Conservation (phyloP, 2,329 filamentous ascomycete species). For the Pseudopyricularia javanii region DNA sequence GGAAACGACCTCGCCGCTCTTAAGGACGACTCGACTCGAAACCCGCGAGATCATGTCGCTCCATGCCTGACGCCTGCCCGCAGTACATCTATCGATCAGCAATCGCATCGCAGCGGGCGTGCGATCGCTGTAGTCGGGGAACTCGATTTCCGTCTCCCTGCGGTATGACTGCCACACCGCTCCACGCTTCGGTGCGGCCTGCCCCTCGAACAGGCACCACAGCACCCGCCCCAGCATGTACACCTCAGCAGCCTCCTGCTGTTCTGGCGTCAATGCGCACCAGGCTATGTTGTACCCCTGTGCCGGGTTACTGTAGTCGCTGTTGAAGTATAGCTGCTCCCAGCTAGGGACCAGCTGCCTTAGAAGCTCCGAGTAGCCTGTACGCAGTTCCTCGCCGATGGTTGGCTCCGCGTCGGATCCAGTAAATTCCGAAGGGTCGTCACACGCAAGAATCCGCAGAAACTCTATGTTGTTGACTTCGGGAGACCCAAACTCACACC, state of each 20-base stretch:
- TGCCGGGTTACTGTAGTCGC: conserved; percentile 32
- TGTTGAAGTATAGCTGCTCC: conserved; percentile 8
- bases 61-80: conserved; percentile 1
- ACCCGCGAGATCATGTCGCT: conserved; percentile 1
- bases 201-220: conserved; percentile 52
- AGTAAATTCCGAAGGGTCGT: conserved; percentile 17
- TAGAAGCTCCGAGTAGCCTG: conserved; percentile 26
- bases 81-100: conserved; percentile 7
- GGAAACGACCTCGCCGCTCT: conserved; percentile 2
- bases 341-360: conserved; percentile 34
- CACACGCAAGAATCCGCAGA: conserved; percentile 37
- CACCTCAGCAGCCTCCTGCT: conserved; percentile 46
- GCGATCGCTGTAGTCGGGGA: conserved; percentile 30
- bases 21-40: conserved; percentile 1
- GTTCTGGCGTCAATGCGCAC: conserved; percentile 34
- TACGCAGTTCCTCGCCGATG: conserved; percentile 23
- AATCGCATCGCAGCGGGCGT: conserved; percentile 6
- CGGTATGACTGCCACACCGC: conserved; percentile 48
- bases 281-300: conserved; percentile 44
- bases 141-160: conserved; percentile 42
- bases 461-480: conserved; percentile 50
- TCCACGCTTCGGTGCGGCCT: conserved; percentile 42
- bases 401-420: conserved; percentile 18
- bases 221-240: conserved; percentile 51
- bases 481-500: conserved; percentile 48